Base-by-base conservation (phyloP, 352 stramenopile genomes). In the Pythium chondricola region DNA sequence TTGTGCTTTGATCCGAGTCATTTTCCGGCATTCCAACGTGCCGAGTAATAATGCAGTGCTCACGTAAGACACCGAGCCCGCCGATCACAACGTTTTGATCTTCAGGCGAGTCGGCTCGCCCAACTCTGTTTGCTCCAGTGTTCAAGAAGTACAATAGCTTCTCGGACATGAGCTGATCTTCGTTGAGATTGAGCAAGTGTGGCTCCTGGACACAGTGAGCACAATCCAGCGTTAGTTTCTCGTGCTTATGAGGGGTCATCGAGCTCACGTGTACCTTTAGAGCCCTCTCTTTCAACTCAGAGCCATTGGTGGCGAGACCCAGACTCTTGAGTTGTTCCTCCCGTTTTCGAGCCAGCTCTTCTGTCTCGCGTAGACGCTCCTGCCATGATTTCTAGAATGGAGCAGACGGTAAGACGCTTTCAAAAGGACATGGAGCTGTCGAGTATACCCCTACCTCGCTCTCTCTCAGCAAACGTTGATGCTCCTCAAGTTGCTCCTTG, bases 101-200 rank as follows among this genome's bases (percentile, higher is more conserved):
- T 48, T 75, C 53, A 44, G 72, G 55, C 2, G 82, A 73, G 30
- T 93, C 82, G 7, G 65, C 63, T 18, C 83, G 67, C 5, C 85
- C 85, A 32, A 94, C 49, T 22, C 69, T 76, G 33, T 85, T 88
- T 3, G n/a, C 17, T 4, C 77, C 77, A 27, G 25, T 5, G 17
- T 82, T 58, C 20, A 95, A 56, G 26, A 95, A 86, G 45, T 95
- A 93, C 0, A 86, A 52, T 2, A 95, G 52, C 39, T 90, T 88
- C 49, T 89, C 82, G 1, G 71, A 76, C 84, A 94, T 93, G 27
- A 85, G 62, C 26, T 85, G 79, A 32, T 95, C 85, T 71, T 95
- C 82, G 37, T 94, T 88, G 24, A 95, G 50, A 36, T 95, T 95
- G 32, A 92, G 57, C 3, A 95, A 47, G 38, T 94, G 82, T 14